phyloP scores from a whole-genome alignment of 306 rosid species.

The Quercus berberidifolia region DNA sequence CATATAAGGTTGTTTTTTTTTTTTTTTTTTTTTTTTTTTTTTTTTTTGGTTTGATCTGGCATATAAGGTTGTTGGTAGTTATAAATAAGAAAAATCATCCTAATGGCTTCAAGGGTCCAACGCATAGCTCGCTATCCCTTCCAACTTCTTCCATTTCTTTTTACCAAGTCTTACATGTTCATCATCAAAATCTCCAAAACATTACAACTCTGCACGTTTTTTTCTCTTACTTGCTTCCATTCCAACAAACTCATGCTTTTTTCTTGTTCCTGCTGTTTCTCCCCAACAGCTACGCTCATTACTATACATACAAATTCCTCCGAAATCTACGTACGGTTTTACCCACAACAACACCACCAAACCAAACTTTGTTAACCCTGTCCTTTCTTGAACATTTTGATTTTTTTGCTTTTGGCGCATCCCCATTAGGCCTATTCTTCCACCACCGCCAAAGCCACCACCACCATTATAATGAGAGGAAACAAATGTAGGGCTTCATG shows the following conservation, averaged over 20 bases:
- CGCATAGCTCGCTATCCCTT: conserved; percentile 36
- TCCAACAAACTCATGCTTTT: conserved; percentile 25
- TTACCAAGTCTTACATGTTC: conserved; percentile 32
- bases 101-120: conserved; percentile 25
- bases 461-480: conserved; percentile 29
- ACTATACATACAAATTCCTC: background rate
- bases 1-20: background rate
- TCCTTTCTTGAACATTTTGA: no score
- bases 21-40: no score
- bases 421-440: background rate
- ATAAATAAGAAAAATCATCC: background rate
- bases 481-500: conserved; percentile 13
- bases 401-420: background rate
- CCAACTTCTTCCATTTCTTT: conserved; percentile 14
- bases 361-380: background rate
- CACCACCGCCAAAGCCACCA: background rate
- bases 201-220: conserved; percentile 36
- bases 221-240: conserved; percentile 30
- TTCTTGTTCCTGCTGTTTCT: conserved; percentile 9
- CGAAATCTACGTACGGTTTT: conserved; percentile 22
- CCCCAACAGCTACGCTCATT: conserved; percentile 8
- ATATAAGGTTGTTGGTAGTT: background rate
- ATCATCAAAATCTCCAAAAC: conserved; percentile 18
- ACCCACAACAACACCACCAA: background rate
- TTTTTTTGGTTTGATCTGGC: background rate